phyloP scores from a whole-genome alignment of 768 basidiomycete species.

The Suillus discolor region DNA sequence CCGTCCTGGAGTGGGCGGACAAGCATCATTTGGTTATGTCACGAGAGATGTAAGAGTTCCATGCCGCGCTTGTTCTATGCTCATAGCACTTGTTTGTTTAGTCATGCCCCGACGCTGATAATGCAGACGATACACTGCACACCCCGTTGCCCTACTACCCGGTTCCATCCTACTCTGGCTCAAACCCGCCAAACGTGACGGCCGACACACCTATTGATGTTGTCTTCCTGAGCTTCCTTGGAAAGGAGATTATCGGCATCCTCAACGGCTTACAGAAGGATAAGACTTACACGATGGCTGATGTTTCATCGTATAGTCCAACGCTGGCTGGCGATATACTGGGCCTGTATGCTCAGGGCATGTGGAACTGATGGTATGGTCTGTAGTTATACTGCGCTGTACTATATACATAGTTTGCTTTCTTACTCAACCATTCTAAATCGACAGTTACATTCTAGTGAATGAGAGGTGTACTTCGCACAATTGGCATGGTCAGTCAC shows the following conservation, averaged over 20 bases:
- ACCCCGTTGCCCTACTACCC: conserved; percentile 56
- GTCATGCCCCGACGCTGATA: conserved; percentile 62
- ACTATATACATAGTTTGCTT: too few relatives aligned
- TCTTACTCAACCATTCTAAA: not conserved
- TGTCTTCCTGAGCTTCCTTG: conserved; percentile 75
- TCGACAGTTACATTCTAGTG: not conserved
- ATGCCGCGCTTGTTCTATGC: conserved; percentile 1
- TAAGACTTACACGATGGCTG: conserved; percentile 50
- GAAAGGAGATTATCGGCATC: conserved; percentile 47
- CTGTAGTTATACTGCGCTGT: not conserved
- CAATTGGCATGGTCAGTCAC: too few relatives aligned
- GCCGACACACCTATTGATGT: conserved; percentile 63
- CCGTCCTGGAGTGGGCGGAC: conserved; percentile 25
- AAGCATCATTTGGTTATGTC: conserved; percentile 69
- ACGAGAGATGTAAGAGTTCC: conserved; percentile 59
- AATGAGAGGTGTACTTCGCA: not conserved
- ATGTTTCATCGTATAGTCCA: conserved; percentile 56
- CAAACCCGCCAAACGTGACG: conserved; percentile 51
- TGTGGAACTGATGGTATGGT: conserved; percentile 27
- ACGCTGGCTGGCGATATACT: conserved; percentile 41
- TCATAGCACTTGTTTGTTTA: conserved; percentile 20
- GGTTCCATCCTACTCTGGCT: conserved; percentile 60
- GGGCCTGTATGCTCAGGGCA: conserved; percentile 40
- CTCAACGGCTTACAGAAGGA: conserved; percentile 59
- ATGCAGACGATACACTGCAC: conserved; percentile 65